Base-by-base conservation (phyloP, 2,329 filamentous ascomycete species). In the Fusarium pilosicola region DNA sequence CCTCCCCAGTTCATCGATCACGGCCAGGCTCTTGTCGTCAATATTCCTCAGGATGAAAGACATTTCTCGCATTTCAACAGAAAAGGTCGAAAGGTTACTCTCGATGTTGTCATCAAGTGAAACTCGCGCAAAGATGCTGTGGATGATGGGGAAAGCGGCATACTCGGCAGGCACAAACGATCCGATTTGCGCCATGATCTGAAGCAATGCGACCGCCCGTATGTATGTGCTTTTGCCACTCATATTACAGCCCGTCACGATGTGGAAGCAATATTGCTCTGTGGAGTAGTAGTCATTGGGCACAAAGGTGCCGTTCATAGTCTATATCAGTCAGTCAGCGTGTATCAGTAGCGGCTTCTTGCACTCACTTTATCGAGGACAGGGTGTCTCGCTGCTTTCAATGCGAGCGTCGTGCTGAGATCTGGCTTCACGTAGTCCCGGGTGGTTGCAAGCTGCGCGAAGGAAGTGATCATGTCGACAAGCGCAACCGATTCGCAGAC, bases 241-340 rank as follows among this genome's bases (percentile, higher is more conserved):
- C 96, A 99, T 99, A 77, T 99, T 99, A 80, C 94, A 97, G 7
- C 96, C 96, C 0, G 96, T 98, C 71, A 99, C 92, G 70, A 98
- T 93, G 74, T 98, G 95, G 77, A 98, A 97, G 4, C 95, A 90
- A 41, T 91, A 91, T 68, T 96, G 91, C 39, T 92, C 88, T 1
- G 92, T 93, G 6, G 94, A 92, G 77, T 95, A 98, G 34, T 95
- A 93, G 78, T 98, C 95, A 73, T 98, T 98, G 0, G 96, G 93
- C 7, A 98, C 86, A 79, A 93, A 97, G 28, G 89, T 90, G 51
- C 88, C 88, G 2, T 85, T 83, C 73, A 94, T 90, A 5, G 91
- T 89, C 85, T 89, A 56, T 17, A 5, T 2, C 34, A 22, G 2
- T 24, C 5, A 2, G 32, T 71, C 20, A 75, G 60, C 12, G 20